These are phyloP conservation scores for Imleria badia DNA, from an alignment of 768 basidiomycete species.

Conservation along the genomic window DNA sequence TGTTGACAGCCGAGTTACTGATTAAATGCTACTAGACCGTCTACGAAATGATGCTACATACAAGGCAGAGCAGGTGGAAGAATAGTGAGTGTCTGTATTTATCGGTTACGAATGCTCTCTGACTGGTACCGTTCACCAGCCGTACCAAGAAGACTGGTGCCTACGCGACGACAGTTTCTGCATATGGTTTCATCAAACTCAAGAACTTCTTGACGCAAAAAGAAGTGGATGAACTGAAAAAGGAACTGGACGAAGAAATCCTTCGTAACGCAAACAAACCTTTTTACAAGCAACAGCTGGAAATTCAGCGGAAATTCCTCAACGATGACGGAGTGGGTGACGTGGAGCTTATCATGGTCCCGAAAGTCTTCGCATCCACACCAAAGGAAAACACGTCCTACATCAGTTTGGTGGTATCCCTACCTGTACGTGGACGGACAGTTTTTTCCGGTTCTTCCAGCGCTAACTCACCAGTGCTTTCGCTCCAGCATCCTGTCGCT, in stretches of 20 bases:
- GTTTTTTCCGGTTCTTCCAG: not conserved
- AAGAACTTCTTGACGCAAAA: conserved; percentile 8
- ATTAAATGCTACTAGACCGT: not conserved
- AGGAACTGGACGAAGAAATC: conserved; percentile 9
- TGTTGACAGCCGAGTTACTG: no score
- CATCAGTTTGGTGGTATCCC: conserved; percentile 5
- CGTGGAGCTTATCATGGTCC: conserved; percentile 21
- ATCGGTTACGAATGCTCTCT: not conserved
- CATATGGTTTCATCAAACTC: conserved; percentile 21
- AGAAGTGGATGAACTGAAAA: conserved; percentile 16
- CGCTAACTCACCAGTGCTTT: not conserved
- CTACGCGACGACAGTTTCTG: conserved; percentile 16
- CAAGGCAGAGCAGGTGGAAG: conserved; percentile 5
- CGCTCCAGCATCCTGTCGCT: conserved; percentile 14
- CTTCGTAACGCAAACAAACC: not conserved
- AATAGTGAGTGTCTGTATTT: conserved; percentile 15
- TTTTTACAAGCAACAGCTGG: conserved; percentile 15
- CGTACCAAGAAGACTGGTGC: conserved; percentile 9
- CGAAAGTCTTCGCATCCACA: conserved; percentile 10
- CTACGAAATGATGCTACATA: conserved; percentile 15
- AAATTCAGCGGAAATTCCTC: conserved; percentile 9
- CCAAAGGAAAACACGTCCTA: conserved; percentile 13
- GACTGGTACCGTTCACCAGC: not conserved
- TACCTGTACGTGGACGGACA: conserved; percentile 8
- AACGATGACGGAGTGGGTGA: conserved; percentile 6